phyloP scores from a whole-genome alignment of 176 grass and related monocot species.

The Lolium perenne region DNA sequence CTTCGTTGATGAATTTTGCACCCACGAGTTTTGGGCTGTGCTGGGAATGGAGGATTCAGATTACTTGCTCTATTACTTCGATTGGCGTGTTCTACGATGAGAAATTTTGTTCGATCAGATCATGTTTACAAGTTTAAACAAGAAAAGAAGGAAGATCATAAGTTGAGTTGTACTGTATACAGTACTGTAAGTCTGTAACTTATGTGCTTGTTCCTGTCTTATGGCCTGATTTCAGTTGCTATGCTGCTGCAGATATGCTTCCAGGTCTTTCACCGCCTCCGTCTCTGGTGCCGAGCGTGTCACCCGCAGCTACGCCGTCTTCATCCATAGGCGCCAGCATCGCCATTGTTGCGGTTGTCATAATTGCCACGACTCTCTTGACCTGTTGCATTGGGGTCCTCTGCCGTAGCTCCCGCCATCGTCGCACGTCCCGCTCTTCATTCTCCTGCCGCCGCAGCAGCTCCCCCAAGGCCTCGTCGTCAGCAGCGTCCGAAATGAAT shows the following conservation, averaged over 20 bases:
- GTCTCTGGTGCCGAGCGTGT: not conserved
- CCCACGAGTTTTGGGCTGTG: not conserved
- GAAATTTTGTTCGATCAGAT: not conserved
- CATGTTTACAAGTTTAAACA: no score
- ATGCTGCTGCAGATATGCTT: slow-evolving; percentile 47
- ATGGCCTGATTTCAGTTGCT: slow-evolving; percentile 18
- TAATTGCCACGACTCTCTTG: slow-evolving; percentile 2
- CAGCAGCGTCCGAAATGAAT: slow-evolving; percentile 25
- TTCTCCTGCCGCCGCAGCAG: slow-evolving; percentile 10
- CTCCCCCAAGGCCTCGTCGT: slow-evolving; percentile 25
- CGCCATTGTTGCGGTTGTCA: slow-evolving; percentile 4
- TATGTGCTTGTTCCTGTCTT: no score
- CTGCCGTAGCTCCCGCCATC: not conserved
- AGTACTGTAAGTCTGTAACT: no score
- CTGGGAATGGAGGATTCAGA: not conserved
- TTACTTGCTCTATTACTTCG: not conserved
- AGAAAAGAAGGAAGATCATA: no score
- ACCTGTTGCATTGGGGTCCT: slow-evolving; percentile 13
- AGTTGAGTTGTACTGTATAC: no score
- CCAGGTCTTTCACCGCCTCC: slow-evolving; percentile 16
- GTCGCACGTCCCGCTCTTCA: slow-evolving; percentile 23
- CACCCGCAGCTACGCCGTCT: slow-evolving; percentile 21
- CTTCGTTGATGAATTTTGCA: not conserved
- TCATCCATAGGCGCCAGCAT: slow-evolving; percentile 44
- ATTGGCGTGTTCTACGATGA: not conserved